These are phyloP conservation scores for Citropsis articulata DNA, from an alignment of 345 rosid genomes.

Conservation along the genomic window DNA sequence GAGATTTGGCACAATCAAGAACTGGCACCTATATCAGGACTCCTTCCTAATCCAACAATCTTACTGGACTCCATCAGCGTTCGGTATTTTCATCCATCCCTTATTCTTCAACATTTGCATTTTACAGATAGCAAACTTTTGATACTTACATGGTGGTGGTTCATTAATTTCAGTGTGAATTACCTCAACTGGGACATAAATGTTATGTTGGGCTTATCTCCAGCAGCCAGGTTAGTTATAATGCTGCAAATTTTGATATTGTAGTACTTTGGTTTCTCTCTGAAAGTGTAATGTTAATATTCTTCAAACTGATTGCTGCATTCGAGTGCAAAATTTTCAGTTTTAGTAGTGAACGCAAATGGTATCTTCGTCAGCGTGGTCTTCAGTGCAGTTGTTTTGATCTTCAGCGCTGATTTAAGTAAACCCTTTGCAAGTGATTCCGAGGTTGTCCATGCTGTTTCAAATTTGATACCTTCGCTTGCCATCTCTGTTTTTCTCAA, in stretches of 20 bases:
- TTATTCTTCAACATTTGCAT: background rate
- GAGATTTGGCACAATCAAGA: constrained; percentile 98
- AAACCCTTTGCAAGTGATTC: constrained; percentile 63
- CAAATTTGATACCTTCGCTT: constrained; percentile 60
- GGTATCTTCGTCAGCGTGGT: constrained; percentile 55
- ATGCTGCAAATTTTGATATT: background rate
- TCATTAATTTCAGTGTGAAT: constrained; percentile 54
- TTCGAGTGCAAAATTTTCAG: constrained; percentile 80
- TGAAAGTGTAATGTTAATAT: background rate
- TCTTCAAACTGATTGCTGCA: constrained; percentile 28
- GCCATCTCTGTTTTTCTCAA: constrained; percentile 79
- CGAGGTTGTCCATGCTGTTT: constrained; percentile 57
- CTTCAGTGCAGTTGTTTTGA: constrained; percentile 46
- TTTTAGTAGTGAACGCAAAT: constrained; percentile 58
- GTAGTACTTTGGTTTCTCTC: background rate
- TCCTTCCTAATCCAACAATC: constrained; percentile 67
- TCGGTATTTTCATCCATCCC: constrained; percentile 34
- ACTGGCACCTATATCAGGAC: constrained; percentile 75
- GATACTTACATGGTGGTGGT: background rate
- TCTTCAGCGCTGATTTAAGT: constrained; percentile 52
- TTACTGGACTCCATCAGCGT: constrained; percentile 70
- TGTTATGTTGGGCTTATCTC: constrained; percentile 79
- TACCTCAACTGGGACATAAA: constrained; percentile 86
- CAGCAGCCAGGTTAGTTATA: constrained; percentile 41
- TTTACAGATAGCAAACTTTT: background rate